Evolutionary conservation across 2,329 filamentous ascomycete genomes (phyloP).

Genomic region (Penicillium thymicola): DNA sequence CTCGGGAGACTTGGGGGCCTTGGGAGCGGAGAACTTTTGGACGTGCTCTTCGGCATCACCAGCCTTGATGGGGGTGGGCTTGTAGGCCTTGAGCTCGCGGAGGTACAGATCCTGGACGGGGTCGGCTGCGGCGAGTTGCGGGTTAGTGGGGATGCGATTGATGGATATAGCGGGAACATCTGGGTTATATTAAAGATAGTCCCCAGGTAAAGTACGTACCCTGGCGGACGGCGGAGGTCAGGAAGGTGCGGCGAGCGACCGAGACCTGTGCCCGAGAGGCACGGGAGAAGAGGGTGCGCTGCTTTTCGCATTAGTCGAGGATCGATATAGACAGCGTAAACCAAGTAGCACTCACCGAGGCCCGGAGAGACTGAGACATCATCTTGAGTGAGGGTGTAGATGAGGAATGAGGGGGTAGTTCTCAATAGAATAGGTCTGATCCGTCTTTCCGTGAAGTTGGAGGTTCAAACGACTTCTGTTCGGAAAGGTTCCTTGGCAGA

Average conservation of each 20-base stretch:
- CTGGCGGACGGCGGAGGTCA: conserved; percentile 60
- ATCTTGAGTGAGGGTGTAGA: conserved; percentile 42
- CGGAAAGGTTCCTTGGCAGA: conserved; percentile 25
- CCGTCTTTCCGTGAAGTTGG: conserved; percentile 26
- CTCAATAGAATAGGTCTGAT: conserved; percentile 25
- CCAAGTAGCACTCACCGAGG: conserved; percentile 50
- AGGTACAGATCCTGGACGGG: conserved; percentile 98
- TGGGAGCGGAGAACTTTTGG: conserved; percentile 77
- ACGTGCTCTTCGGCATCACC: conserved; percentile 87
- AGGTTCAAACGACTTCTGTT: conserved; percentile 29
- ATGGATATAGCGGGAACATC: not conserved
- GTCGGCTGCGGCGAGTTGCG: conserved; percentile 65
- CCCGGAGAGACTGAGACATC: conserved; percentile 61
- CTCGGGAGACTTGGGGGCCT: conserved; percentile 83
- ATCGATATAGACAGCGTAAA: not conserved
- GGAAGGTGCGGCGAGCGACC: conserved; percentile 60
- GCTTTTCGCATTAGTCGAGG: conserved; percentile 19
- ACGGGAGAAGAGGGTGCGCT: conserved; percentile 62
- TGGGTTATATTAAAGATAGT: conserved; percentile 11
- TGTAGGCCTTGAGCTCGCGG: conserved; percentile 93
- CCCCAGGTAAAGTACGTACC: conserved; percentile 47
- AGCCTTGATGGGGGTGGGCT: conserved; percentile 77
- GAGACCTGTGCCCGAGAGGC: conserved; percentile 56
- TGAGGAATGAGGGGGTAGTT: conserved; percentile 26
- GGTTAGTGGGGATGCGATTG: conserved; percentile 20